phyloP scores from a whole-genome alignment of 1,139 yeast species.

The Nakaseomyces uthaithaninus region DNA sequence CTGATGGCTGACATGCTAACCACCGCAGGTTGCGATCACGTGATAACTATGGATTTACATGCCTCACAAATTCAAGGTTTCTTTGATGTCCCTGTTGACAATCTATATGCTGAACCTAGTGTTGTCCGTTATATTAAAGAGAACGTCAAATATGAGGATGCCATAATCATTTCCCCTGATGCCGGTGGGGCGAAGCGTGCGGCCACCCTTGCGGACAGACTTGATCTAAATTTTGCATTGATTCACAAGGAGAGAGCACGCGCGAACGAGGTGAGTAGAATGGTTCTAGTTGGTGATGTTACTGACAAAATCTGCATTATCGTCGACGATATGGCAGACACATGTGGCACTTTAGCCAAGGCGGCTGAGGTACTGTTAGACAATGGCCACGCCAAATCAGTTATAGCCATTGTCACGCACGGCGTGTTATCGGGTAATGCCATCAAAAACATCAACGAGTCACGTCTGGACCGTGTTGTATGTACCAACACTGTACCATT shows the following conservation, averaged over 20 bases:
- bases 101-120: constrained; percentile 90
- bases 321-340: constrained; percentile 98
- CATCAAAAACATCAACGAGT: constrained; percentile 68
- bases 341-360: constrained; percentile 93
- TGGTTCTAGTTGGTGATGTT: constrained; percentile 97
- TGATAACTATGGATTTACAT: constrained; percentile 94
- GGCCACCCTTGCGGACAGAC: constrained; percentile 86
- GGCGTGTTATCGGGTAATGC: constrained; percentile 90
- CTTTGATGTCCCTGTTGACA: constrained; percentile 92
- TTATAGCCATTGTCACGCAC: constrained; percentile 92
- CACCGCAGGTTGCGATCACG: constrained; percentile 95
- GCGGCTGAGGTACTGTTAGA: constrained; percentile 86
- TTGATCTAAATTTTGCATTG: constrained; percentile 88
- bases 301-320: constrained; percentile 76
- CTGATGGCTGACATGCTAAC: constrained; percentile 91
- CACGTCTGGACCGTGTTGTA: constrained; percentile 70
- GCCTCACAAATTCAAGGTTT: constrained; percentile 98
- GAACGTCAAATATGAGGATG: constrained; percentile 55
- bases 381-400: constrained; percentile 65
- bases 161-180: constrained; percentile 91
- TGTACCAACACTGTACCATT: constrained; percentile 95
- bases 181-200: constrained; percentile 99
- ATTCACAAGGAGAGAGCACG: constrained; percentile 94
- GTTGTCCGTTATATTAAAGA: constrained; percentile 83
- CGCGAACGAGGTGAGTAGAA: constrained; percentile 87